Base-by-base conservation (phyloP, 139 green algal species). In the Dunaliella sp. region DNA sequence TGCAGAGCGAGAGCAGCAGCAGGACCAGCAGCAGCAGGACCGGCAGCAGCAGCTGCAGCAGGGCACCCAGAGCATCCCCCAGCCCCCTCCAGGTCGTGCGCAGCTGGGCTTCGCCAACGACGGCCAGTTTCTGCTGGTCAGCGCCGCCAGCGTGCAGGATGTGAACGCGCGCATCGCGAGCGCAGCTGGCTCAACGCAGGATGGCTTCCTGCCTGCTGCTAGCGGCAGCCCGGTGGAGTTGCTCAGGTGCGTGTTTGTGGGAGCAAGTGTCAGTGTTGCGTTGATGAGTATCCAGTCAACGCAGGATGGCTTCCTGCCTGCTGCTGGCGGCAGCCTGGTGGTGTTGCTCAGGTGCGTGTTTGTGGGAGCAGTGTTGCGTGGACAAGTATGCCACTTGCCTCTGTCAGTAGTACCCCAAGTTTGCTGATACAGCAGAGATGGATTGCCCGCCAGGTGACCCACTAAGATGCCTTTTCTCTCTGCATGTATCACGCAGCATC, bases 71-170 rank as follows among this genome's bases (percentile, higher is more conserved):
- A 82, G n/a, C 77, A 82, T 31, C 79, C 3, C 3, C 36, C 72
- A 1, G 7, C 3, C 1, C 7, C 16, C 36, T 1, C 79, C 35
- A 1, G 32, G 32, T 26, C 2, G 34, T 3, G 1, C 2, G 30
- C 80, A 28, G 32, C 37, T 93, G 1, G 89, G 92, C 31, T 98
- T 98, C 90, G 94, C 95, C 12, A 98, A 98, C 81, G 94, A 98
- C 59, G 95, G 89, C 16, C 94, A 97, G 87, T 93, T 95, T 32
- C 38, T 85, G 7, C 59, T 85, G 82, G 58, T 85, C 33, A 80
- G 80, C 33, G 82, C 31, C 58, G 82, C 82, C 59, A 84, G 94
- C 90, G 86, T 97, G 79, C 82, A 81, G 3, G 88, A 94, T 7
- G 81, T 98, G 30, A 89, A 92, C 31, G 0, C 0, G 0, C 86